These are phyloP conservation scores for Aspergillus persii DNA, from an alignment of 2,329 filamentous ascomycete genomes.

Conservation along the genomic window DNA sequence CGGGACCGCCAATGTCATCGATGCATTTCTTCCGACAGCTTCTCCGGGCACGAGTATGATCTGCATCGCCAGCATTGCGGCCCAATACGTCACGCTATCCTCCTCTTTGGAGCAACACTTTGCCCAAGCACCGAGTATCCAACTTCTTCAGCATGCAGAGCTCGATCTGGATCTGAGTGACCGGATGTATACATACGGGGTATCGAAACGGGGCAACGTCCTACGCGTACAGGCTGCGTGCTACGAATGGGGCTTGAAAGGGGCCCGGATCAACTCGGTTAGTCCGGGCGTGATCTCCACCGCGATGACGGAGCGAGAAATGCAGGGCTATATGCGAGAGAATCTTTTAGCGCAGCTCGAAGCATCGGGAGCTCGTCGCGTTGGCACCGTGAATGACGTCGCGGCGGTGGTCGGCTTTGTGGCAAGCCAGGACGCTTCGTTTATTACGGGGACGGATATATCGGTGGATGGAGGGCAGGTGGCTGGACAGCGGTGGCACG, in stretches of 20 bases:
- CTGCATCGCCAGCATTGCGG: slow-evolving; percentile 7
- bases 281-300: slow-evolving; percentile 9
- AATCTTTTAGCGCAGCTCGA: neutral
- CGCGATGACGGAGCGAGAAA: neutral
- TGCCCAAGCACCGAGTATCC: neutral
- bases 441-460: neutral
- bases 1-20: slow-evolving; percentile 6
- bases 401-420: neutral
- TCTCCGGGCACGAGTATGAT: neutral
- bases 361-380: neutral
- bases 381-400: neutral
- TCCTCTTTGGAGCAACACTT: slow-evolving; percentile 5
- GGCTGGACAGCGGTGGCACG: neutral
- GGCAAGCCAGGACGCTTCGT: neutral
- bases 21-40: slow-evolving; percentile 3
- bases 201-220: slow-evolving; percentile 8
- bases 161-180: neutral
- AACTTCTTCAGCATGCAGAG: neutral
- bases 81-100: neutral
- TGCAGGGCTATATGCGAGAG: neutral
- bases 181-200: neutral
- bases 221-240: slow-evolving; percentile 9
- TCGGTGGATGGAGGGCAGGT: neutral
- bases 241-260: slow-evolving; percentile 1
- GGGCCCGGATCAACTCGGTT: slow-evolving; percentile 7